Evolutionary conservation across 1,284 basidiomycete species (phyloP).

Genomic region (Cutaneotrichosporon sp.): DNA sequence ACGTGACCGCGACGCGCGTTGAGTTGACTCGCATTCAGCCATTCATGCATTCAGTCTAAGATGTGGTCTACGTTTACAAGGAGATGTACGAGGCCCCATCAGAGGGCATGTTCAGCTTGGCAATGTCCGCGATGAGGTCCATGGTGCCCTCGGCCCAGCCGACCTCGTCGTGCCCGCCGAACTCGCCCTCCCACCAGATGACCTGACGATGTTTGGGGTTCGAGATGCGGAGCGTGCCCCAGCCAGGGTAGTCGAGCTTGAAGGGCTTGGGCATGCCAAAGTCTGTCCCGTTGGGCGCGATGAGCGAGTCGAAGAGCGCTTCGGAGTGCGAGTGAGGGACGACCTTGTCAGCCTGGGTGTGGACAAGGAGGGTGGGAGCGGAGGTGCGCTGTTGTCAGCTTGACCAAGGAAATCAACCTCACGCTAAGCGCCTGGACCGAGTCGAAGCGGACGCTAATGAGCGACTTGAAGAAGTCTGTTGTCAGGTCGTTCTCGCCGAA

Average conservation of each 20-base stretch:
- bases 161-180: slow-evolving; percentile 45
- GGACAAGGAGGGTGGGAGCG: slow-evolving; percentile 71
- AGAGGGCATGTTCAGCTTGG: slow-evolving; percentile 12
- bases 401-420: background rate
- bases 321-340: slow-evolving; percentile 76
- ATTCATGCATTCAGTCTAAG: background rate
- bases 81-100: background rate
- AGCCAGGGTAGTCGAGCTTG: slow-evolving; percentile 27
- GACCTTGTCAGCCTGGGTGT: slow-evolving; percentile 77
- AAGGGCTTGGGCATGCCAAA: background rate
- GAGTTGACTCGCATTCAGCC: too few relatives aligned
- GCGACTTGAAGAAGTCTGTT: slow-evolving; percentile 34
- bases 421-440: slow-evolving; percentile 35
- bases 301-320: slow-evolving; percentile 67
- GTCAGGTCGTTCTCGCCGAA: background rate
- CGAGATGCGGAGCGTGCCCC: slow-evolving; percentile 34
- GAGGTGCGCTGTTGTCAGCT: slow-evolving; percentile 58
- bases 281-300: slow-evolving; percentile 10
- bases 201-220: slow-evolving; percentile 24
- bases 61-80: background rate
- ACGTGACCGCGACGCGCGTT: background rate
- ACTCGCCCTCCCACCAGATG: slow-evolving; percentile 43
- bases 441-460: slow-evolving; percentile 36
- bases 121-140: slow-evolving; percentile 43
- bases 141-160: slow-evolving; percentile 49